Base-by-base conservation (phyloP, 1,139 yeast genomes). In the Debaryomyces nepalensis region DNA sequence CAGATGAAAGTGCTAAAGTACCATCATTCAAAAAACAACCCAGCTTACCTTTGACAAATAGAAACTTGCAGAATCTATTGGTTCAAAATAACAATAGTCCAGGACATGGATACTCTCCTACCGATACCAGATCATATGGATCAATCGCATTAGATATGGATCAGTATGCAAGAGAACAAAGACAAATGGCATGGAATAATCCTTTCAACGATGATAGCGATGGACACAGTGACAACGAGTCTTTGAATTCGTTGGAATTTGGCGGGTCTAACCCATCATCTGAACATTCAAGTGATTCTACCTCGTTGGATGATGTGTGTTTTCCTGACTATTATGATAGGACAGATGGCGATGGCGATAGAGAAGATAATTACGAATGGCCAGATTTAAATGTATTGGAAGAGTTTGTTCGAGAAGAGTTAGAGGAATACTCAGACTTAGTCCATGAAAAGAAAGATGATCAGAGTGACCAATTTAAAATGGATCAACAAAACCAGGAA, bases 251-350 rank as follows among this genome's bases (percentile, higher is more conserved):
- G 49, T 49, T 71, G 53, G 68, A 76, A 57, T 68, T 73, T 53
- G 78, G 78, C 3, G 74, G 70, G 31, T 84, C 91, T 7, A 84
- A 85, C 52, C 95, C 95, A 2, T 75, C 85, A 1, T 79, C 87
- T 11, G 80, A 90, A 44, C 76, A 91, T 48, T 75, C 86, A 11
- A 80, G 90, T 21, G 83, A 81, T 44, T 82, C 93, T 5, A 70
- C 78, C 1, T 86, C 96, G 0, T 66, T 91, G 45, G 91, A 86
- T 58, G 98, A 93, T 63, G 99, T 93, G 19, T 88, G 95, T 58
- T 79, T 87, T 59, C 95, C 95, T 1, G 75, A 71, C 41, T 72
- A 71, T 51, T 68, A 70, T 47, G 73, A 64, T 33, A 59, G 57
- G 14, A 48, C 48, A 18, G 58, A 57, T 15, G 53, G 45, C 5